Evolutionary conservation across 2,329 filamentous ascomycete species (phyloP), one percentile per base, ranked within the genome.

Genomic region (Penicillium verrucosum): DNA sequence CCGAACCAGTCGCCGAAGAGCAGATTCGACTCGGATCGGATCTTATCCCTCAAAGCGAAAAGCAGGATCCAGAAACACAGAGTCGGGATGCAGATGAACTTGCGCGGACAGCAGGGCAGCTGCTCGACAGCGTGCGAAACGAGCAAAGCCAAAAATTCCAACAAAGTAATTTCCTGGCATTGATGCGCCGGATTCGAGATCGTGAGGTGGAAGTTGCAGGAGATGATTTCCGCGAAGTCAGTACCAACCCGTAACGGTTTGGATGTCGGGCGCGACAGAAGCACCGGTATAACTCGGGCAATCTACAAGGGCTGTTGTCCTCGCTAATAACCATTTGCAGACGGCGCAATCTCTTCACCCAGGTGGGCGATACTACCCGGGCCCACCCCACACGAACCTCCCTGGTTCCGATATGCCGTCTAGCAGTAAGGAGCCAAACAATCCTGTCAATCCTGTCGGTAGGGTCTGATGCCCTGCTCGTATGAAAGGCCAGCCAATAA

Each of bases 151-250:
- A 85, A 45, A 93, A 93, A 68, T 94, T 94, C 72, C 84, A 86
- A 65, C 85, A 92, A 68, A 92, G 89, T 63, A 84, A 84, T 57
- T 95, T 95, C 68, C 75, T 93, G 0, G 80, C 82, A 4, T 77
- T 95, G 44, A 94, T 95, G 90, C 84, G 88, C 29, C 82, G 84
- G 57, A 83, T 94, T 53, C 82, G 88, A 50, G 85, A 90, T 68
- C 80, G 82, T 54, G 86, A 94, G 75, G 85, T 92, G 14, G 82
- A 82, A 47, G 85, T 94, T 37, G 81, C 89, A 62, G 89, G 87
- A 40, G 87, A 90, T 69, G 83, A 77, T 65, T 76, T 77, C 64
- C 73, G 72, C 67, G 72, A 77, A 75, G 75, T 77, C 72, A 76
- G 75, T 77, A 73, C 68, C 69, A 72, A 70, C 71, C 71, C 73